Base-by-base conservation (phyloP, 2,329 filamentous ascomycete species). In the Scortechinia acanthostroma region DNA sequence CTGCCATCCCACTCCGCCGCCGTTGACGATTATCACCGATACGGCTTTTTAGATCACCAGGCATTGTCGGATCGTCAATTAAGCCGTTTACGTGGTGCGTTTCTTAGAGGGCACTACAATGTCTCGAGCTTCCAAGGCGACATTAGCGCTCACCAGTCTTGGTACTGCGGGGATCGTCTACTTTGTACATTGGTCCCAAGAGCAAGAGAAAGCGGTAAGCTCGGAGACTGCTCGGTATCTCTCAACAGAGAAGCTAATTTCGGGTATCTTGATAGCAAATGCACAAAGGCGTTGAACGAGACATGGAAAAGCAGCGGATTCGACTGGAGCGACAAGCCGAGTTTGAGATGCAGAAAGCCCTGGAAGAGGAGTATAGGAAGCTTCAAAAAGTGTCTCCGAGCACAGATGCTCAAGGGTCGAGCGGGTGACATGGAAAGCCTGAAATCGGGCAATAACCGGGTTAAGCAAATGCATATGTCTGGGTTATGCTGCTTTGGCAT, bases 261-360 rank as follows among this genome's bases (percentile, higher is more conserved):
- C n/a, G n/a, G n/a, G n/a, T n/a, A 44, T 46, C 10, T 19, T 3
- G 21, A 23, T 50, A 91, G 93, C 87, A 88, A 47, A 98, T 98
- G 93, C 93, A 98, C 59, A 80, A 86, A 53, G 93, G 93, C 40
- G 93, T 98, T 35, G 71, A 97, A 51, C 87, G 91, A 51, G 93
- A 98, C 58, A 86, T 96, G 74, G 91, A 97, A 59, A 89, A 94
- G 59, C 91, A 95, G 61, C 82, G 87, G 42, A 62, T 96, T 52
- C 96, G 96, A 68, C 77, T 80, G 52, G 93, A 98, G 63, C 83
- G 93, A 48, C 88, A 94, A 62, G 79, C 90, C 44, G 93, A 98
- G 60, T 98, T 98, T 58, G 91, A 97, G 52, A 80, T 95, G 77
- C 93, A 98, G 61, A 78, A 75, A 50, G 77, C 76, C 4, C 70